Conservation (phyloP, 2,329 filamentous ascomycete genomes). For the Aspergillus udagawae region DNA sequence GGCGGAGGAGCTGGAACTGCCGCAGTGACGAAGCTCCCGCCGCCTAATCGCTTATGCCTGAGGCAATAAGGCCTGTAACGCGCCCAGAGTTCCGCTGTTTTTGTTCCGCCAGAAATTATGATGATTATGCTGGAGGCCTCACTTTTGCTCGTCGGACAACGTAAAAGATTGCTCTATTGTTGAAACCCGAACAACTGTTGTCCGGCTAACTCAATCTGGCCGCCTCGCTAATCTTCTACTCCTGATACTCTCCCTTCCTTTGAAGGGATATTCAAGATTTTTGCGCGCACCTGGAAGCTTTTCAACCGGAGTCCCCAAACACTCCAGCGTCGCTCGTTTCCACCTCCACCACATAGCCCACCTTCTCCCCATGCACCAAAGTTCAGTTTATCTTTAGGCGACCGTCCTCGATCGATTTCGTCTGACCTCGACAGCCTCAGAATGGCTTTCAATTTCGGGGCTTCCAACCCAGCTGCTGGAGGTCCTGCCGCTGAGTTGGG, state of each 20-base stretch:
- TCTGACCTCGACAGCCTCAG: constrained; percentile 35
- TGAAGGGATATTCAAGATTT: constrained; percentile 38
- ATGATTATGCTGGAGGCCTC: background rate
- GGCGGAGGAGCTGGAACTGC: constrained; percentile 21
- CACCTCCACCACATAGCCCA: constrained; percentile 27
- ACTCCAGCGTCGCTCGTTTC: constrained; percentile 44
- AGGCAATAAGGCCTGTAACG: constrained; percentile 14
- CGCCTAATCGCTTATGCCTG: constrained; percentile 30
- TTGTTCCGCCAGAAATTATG: constrained; percentile 9
- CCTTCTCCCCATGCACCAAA: constrained; percentile 39
- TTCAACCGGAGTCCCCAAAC: constrained; percentile 41
- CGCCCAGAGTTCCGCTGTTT: constrained; percentile 18
- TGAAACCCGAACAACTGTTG: background rate
- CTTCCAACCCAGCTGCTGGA: constrained; percentile 41
- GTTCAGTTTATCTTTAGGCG: constrained; percentile 30
- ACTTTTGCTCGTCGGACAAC: background rate
- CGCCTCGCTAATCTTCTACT: background rate
- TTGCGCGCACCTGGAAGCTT: constrained; percentile 40
- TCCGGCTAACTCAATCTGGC: background rate
- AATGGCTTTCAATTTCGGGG: constrained; percentile 63
- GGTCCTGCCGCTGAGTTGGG: constrained; percentile 49
- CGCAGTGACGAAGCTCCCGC: constrained; percentile 42
- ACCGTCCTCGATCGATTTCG: constrained; percentile 35
- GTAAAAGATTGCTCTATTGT: background rate
- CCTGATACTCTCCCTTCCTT: constrained; percentile 16